Base-by-base conservation (phyloP, 352 stramenopile genomes). In the Halophytophthora polymorphica region DNA sequence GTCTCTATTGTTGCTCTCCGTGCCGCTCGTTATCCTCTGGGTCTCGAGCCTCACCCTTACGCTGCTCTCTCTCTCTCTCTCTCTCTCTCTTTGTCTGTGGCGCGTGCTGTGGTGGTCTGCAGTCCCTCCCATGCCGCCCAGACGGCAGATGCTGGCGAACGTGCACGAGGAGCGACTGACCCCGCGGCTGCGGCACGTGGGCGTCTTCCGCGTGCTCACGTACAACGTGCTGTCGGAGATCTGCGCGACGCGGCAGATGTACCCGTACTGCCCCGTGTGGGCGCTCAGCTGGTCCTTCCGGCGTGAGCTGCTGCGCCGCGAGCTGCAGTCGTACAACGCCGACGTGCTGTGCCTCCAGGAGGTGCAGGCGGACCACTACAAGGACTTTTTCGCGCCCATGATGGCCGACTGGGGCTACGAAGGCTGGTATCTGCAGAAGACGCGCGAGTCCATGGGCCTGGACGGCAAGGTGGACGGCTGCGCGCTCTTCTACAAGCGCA, bases 381-480 rank as follows among this genome's bases (percentile, higher is more conserved):
- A 99, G 61, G 92, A 85, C 52, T 97, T 98, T 69, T 87, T 99
- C 50, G 89, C 97, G 48, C 93, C 93, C 18, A 82, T 97, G 59
- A 96, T 99, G 77, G 73, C 83, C 19, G 88, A 97, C 33, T 87
- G 81, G 61, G 97, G 97, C 2, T 99, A 98, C 56, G 95, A 99
- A 65, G 96, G 96, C 38, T 90, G 98, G 53, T 99, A 98, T 71
- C 94, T 99, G 60, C 95, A 98, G 67, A 99, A 99, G 73, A 98
- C 96, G 10, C 83, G 97, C 23, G 93, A 99, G 56, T 89, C 89
- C 5, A 99, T 99, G 96, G 97, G 96, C 15, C 62, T 98, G 31
- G 92, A 96, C 45, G 97, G 97, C 41, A 99, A 99, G 69, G 88
- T 97, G 23, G 97, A 99, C 58, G 97, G 97, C 21, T 99, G 97